Base-by-base conservation (phyloP, 1,284 basidiomycete species). In the Rhodotorula sp. region DNA sequence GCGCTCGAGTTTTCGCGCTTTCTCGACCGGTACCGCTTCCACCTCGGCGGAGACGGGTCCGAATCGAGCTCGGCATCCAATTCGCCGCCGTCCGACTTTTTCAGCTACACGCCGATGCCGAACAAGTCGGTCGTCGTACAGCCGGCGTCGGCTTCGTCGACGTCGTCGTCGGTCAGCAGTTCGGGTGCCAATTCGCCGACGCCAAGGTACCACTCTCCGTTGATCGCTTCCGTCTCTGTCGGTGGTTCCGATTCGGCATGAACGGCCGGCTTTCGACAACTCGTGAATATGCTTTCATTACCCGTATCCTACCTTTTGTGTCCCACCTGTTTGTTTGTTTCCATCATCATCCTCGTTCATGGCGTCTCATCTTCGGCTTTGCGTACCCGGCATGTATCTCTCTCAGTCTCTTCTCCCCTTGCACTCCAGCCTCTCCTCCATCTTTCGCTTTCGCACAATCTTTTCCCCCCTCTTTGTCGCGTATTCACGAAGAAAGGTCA, bases 11-110 rank as follows among this genome's bases (percentile, higher is more conserved):
- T 75, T 29, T 71, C 69, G 42, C 51, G 58, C 46, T 73, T 75
- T 49, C 71, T 75, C 46, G 71, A 73, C 51, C 64, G 71, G 67
- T 74, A 74, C 54, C 69, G 67, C 48, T 74, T 69, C 59, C 69
- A 71, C 59, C 60, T 71, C 55, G 64, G 67, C 22, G 33, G 62
- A 46, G n/a, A 60, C 3, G 44, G 44, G 20, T 53, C 60, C 17
- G 24, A n/a, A 18, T n/a, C 48, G 22, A 37, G n/a, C 15, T 33
- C 48, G 46, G 30, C 33, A 22, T 45, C 42, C 53, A 37, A 45
- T 29, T 62, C 62, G 51, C 58, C 58, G 26, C n/a, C 45, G 44
- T 26, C 26, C 26, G 58, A 60, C 37, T 60, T 60, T 29, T 60
- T 60, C 58, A 60, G 29, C 58, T 48, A 29, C 17, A 48, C 58